Conservation (phyloP, 306 rosid species). For the apple (Malus domestica) region DNA sequence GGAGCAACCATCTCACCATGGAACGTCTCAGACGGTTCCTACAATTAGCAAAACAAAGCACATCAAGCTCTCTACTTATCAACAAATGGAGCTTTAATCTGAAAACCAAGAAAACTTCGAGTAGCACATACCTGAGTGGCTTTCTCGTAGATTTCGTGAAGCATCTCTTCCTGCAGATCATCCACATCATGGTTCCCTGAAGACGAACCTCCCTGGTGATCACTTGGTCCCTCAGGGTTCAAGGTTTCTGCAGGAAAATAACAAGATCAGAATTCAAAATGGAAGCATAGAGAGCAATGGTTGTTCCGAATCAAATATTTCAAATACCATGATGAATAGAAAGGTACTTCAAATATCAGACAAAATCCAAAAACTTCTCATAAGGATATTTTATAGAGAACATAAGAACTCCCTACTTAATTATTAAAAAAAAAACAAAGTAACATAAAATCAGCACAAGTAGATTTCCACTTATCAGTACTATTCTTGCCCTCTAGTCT, state of each 20-base stretch:
- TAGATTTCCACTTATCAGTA: neutral
- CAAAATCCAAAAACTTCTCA: neutral
- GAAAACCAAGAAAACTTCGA: neutral
- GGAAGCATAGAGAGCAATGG: neutral
- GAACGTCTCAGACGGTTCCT: slow-evolving; percentile 42
- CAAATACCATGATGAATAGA: neutral
- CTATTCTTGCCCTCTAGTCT: neutral
- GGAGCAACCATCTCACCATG: slow-evolving; percentile 3
- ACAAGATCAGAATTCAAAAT: slow-evolving; percentile 2
- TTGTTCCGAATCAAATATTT: neutral
- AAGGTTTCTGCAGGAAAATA: slow-evolving; percentile 32
- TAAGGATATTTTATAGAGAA: neutral
- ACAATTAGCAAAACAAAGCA: slow-evolving; percentile 15
- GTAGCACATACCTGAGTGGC: slow-evolving; percentile 56
- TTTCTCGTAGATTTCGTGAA: slow-evolving; percentile 42
- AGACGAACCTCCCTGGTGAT: slow-evolving; percentile 32
- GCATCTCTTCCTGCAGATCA: slow-evolving; percentile 48
- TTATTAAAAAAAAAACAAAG: neutral
- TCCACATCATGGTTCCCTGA: slow-evolving; percentile 39
- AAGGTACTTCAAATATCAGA: neutral
- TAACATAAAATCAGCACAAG: neutral
- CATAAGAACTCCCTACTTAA: neutral
- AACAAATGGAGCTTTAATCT: neutral
- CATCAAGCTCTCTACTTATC: neutral
- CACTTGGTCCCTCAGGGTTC: slow-evolving; percentile 26